Percentiles rank a stretch among this genome's conserved stretches.
Conservation (phyloP, 2,329 filamentous ascomycete genomes). For the Trichophyton mentagrophytes region DNA sequence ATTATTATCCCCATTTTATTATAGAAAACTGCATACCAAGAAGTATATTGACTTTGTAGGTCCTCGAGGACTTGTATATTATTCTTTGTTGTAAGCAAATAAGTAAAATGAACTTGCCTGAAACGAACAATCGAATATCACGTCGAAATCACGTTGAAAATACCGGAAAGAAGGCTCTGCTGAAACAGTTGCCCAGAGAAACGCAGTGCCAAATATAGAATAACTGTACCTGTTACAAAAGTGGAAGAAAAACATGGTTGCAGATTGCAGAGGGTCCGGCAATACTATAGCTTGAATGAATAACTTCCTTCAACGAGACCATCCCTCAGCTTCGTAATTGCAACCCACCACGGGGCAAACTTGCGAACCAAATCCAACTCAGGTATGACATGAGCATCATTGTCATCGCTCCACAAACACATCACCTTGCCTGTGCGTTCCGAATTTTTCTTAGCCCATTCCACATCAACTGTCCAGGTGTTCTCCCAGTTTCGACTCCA, state of each 20-base stretch:
- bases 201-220: background rate
- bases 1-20: background rate
- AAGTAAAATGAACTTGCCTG: background rate
- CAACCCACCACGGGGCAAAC: constrained; percentile 69
- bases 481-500: constrained; percentile 73
- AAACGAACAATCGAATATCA: background rate
- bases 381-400: constrained; percentile 57
- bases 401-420: constrained; percentile 83
- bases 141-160: background rate
- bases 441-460: constrained; percentile 41
- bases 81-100: background rate
- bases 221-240: background rate
- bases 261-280: background rate
- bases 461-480: constrained; percentile 62
- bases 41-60: background rate
- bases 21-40: background rate
- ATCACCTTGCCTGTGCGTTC: constrained; percentile 52
- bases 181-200: background rate
- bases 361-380: constrained; percentile 67
- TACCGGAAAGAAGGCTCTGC: background rate
- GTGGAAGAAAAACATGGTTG: background rate
- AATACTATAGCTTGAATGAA: constrained; percentile 35
- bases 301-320: constrained; percentile 73
- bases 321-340: constrained; percentile 60
- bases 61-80: background rate